These are phyloP conservation scores for Colletotrichum eremochloae DNA, from an alignment of 2,329 filamentous ascomycete genomes.

Conservation along the genomic window DNA sequence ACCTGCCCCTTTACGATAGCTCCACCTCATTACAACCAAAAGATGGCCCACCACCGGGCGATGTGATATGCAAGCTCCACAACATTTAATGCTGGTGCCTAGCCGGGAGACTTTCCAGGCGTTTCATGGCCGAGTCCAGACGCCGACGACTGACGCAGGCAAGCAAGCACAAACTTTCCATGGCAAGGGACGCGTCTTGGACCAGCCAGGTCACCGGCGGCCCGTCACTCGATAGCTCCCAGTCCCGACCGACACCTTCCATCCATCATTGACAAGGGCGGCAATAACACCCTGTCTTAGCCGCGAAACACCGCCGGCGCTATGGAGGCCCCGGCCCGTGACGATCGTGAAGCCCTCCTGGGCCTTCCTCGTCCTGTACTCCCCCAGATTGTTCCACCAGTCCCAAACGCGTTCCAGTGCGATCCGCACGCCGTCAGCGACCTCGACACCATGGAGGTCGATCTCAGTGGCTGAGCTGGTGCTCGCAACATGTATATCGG, in stretches of 20 bases:
- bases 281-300: constrained; percentile 85
- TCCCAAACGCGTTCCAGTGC: constrained; percentile 72
- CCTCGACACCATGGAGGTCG: constrained; percentile 87
- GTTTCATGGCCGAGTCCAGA: neutral
- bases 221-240: constrained; percentile 81
- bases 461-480: constrained; percentile 74
- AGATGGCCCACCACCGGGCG: neutral
- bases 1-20: neutral
- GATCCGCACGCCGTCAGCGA: constrained; percentile 85
- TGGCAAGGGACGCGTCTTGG: neutral
- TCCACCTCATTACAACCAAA: neutral
- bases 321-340: constrained; percentile 86
- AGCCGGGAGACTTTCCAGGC: neutral
- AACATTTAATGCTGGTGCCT: constrained; percentile 30
- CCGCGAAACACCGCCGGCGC: constrained; percentile 78
- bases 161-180: neutral
- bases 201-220: constrained; percentile 49
- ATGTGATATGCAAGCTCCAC: constrained; percentile 14
- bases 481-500: constrained; percentile 76
- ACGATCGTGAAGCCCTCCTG: constrained; percentile 78
- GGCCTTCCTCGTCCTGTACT: constrained; percentile 66
- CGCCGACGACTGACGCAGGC: constrained; percentile 3
- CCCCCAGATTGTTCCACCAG: constrained; percentile 85
- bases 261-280: constrained; percentile 82
- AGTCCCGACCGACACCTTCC: constrained; percentile 81